phyloP scores from a whole-genome alignment of 371 early-diverging fungal species.

The Saksenaea oblongispora region DNA sequence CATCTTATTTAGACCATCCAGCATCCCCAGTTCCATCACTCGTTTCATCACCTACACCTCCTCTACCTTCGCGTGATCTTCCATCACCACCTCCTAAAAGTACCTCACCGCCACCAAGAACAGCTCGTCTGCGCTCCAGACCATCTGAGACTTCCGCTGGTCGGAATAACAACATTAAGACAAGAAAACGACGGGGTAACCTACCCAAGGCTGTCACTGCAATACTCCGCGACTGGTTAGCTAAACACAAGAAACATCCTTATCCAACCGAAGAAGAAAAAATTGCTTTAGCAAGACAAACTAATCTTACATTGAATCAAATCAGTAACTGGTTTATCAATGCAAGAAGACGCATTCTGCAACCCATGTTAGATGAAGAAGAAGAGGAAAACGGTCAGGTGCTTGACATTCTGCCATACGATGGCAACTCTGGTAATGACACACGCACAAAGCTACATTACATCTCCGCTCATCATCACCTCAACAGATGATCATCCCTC shows the following conservation, averaged over 20 bases:
- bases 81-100: constrained; percentile 18
- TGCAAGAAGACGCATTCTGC: constrained; percentile 67
- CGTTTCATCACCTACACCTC: constrained; percentile 28
- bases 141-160: constrained; percentile 9
- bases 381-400: constrained; percentile 11
- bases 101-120: constrained; percentile 15
- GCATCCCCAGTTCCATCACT: constrained; percentile 22
- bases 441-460: neutral
- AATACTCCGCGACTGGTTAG: constrained; percentile 69
- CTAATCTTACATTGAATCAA: constrained; percentile 70
- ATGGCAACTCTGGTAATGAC: constrained; percentile 5
- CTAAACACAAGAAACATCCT: constrained; percentile 72
- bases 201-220: constrained; percentile 62
- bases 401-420: constrained; percentile 4
- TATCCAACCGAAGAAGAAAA: constrained; percentile 83
- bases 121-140: constrained; percentile 7
- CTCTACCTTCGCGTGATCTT: constrained; percentile 22
- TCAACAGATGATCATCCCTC: neutral
- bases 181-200: constrained; percentile 55
- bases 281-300: constrained; percentile 55
- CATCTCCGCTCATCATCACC: constrained; percentile 4
- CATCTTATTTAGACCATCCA: constrained; percentile 9
- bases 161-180: constrained; percentile 5
- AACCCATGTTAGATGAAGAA: constrained; percentile 43
- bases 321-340: constrained; percentile 91